A percentile compares a stretch with the other conserved stretches of the same genome.
These are phyloP conservation scores for Carnegiea gigantea DNA, from an alignment of 179 eudicot species.

Conservation along the genomic window DNA sequence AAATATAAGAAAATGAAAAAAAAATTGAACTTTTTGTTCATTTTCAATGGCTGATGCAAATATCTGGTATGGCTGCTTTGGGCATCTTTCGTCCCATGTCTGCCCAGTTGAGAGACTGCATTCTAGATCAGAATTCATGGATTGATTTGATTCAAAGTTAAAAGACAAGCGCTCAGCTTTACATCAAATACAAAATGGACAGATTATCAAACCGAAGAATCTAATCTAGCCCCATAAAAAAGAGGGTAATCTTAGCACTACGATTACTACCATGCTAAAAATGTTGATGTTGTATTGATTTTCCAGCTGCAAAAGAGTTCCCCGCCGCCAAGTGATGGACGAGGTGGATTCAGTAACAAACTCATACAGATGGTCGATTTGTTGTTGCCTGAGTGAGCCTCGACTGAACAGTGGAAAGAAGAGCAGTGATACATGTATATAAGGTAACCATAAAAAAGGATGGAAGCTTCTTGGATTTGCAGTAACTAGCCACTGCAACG, in stretches of 20 bases:
- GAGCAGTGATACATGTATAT: conserved; percentile 15
- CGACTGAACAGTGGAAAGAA: neutral
- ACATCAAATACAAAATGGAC: too few relatives aligned
- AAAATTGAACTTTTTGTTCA: too few relatives aligned
- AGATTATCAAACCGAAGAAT: too few relatives aligned
- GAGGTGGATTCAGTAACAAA: neutral
- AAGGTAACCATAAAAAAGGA: neutral
- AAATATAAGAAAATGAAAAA: too few relatives aligned
- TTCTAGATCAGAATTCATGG: too few relatives aligned
- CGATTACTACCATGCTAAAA: neutral
- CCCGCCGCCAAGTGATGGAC: neutral
- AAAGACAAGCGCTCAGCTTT: too few relatives aligned
- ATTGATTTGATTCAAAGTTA: too few relatives aligned
- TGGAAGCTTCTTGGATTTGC: neutral
- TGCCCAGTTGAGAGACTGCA: too few relatives aligned
- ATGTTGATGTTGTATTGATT: neutral
- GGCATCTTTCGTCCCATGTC: too few relatives aligned
- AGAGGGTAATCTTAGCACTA: neutral
- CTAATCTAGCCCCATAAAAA: too few relatives aligned
- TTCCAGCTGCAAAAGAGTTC: conserved; percentile 26
- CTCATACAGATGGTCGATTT: neutral
- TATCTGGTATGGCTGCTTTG: too few relatives aligned
- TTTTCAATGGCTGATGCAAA: too few relatives aligned
- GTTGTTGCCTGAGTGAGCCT: neutral
- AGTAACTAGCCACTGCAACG: neutral